Conservation (phyloP, 805 yeast genomes). For the Hanseniaspora guilliermondii region DNA sequence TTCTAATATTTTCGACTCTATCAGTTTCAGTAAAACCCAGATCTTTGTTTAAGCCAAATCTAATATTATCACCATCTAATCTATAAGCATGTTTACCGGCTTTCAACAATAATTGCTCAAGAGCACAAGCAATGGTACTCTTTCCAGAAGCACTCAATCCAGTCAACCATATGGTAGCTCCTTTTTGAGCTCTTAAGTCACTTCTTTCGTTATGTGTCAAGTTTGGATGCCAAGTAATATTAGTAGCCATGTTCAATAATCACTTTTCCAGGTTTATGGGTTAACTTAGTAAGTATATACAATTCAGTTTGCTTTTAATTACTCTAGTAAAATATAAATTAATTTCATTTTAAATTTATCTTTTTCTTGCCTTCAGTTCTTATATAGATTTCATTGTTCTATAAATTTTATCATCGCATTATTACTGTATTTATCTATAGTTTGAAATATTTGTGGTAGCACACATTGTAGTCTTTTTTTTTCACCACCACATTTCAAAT, state of each 20-base stretch:
- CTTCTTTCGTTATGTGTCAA: constrained; percentile 73
- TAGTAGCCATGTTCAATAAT: constrained; percentile 60
- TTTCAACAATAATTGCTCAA: constrained; percentile 69
- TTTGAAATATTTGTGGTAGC: background rate
- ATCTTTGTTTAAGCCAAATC: constrained; percentile 92
- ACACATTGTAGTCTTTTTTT: background rate
- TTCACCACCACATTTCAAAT: background rate
- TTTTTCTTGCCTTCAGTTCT: too few relatives aligned
- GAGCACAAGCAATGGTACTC: constrained; percentile 86
- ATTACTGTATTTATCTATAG: too few relatives aligned
- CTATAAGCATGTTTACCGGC: constrained; percentile 67
- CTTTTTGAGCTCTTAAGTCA: constrained; percentile 59
- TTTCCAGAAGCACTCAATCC: constrained; percentile 94
- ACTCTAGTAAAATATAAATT: too few relatives aligned
- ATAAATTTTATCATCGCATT: too few relatives aligned
- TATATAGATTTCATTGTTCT: too few relatives aligned
- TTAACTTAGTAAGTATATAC: too few relatives aligned
- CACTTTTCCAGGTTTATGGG: background rate
- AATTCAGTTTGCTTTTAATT: too few relatives aligned
- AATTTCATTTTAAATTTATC: too few relatives aligned
- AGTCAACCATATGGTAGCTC: constrained; percentile 89
- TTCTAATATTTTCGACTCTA: constrained; percentile 86
- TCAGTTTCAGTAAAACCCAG: constrained; percentile 85
- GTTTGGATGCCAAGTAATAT: constrained; percentile 93
- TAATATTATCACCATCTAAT: constrained; percentile 85